Evolutionary conservation across 2,329 filamentous ascomycete species (phyloP).

Genomic region (Penicillium nordicum): DNA sequence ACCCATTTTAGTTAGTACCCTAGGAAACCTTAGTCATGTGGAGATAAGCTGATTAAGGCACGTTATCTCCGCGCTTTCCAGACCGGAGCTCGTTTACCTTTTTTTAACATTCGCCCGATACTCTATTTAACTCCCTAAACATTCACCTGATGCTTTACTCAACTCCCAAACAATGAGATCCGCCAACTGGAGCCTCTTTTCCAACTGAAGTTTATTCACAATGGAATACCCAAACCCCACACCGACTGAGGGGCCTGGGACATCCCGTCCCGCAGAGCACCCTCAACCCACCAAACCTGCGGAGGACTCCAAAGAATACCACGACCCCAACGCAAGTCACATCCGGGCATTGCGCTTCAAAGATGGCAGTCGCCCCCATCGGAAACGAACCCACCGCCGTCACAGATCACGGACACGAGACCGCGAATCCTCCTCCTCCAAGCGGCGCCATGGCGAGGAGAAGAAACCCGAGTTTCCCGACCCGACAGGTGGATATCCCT

Average conservation of each 20-base stretch:
- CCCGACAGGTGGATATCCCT: background rate
- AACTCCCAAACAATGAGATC: background rate
- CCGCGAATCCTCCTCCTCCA: constrained; percentile 17
- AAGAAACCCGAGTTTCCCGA: background rate
- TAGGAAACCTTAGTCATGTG: background rate
- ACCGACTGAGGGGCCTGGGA: background rate
- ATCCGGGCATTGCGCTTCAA: constrained; percentile 14
- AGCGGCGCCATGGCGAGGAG: constrained; percentile 25
- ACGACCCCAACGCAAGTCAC: background rate
- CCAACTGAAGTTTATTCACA: background rate
- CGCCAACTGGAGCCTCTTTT: background rate
- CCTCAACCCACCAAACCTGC: background rate
- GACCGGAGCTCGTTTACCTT: background rate
- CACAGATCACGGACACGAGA: constrained; percentile 3
- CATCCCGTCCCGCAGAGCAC: background rate
- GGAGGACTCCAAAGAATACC: background rate
- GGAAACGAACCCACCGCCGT: background rate
- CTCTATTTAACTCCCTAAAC: background rate
- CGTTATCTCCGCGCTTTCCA: background rate
- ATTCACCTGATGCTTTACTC: background rate
- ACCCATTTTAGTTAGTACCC: too few relatives aligned
- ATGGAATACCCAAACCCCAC: background rate
- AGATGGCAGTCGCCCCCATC: constrained; percentile 14
- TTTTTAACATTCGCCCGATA: too few relatives aligned
- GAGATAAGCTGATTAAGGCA: constrained; percentile 5